These are phyloP conservation scores for Monilinia polystroma DNA, from an alignment of 2,329 filamentous ascomycete genomes.

Conservation along the genomic window DNA sequence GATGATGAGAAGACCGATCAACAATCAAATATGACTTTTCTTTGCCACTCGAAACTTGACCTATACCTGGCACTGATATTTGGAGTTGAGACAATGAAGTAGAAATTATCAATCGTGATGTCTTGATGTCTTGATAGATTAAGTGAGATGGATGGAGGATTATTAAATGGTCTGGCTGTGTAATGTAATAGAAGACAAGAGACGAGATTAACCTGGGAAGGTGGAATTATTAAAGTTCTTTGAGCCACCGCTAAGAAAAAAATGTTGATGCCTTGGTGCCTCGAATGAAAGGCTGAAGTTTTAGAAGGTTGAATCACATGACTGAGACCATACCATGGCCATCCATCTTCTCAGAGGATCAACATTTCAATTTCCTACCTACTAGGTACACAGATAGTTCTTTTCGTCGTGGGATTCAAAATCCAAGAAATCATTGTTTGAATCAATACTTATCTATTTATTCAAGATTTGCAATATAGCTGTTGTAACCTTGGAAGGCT, in stretches of 20 bases:
- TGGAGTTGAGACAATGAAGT: not conserved
- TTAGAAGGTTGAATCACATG: not conserved
- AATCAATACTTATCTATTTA: not conserved
- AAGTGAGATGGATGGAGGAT: conserved; percentile 2
- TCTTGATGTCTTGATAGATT: not conserved
- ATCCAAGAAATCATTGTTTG: not conserved
- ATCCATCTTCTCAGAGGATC: no score
- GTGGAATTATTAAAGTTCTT: conserved; percentile 4
- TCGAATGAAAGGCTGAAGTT: no score
- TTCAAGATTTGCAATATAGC: not conserved
- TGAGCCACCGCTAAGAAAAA: not conserved
- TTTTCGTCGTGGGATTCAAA: not conserved
- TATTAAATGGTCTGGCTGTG: not conserved
- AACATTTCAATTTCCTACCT: no score
- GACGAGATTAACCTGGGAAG: not conserved
- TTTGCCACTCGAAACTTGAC: conserved; percentile 8
- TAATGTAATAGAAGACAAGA: conserved; percentile 8
- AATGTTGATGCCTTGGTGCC: not conserved
- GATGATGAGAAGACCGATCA: conserved; percentile 5
- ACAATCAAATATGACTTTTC: conserved; percentile 7
- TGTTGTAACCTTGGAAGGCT: not conserved
- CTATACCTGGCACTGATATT: not conserved
- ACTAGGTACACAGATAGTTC: no score
- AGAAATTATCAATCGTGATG: not conserved
- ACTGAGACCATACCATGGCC: not conserved